These are phyloP conservation scores for Aspergillus candidus DNA, from an alignment of 2,329 filamentous ascomycete species.

Conservation along the genomic window DNA sequence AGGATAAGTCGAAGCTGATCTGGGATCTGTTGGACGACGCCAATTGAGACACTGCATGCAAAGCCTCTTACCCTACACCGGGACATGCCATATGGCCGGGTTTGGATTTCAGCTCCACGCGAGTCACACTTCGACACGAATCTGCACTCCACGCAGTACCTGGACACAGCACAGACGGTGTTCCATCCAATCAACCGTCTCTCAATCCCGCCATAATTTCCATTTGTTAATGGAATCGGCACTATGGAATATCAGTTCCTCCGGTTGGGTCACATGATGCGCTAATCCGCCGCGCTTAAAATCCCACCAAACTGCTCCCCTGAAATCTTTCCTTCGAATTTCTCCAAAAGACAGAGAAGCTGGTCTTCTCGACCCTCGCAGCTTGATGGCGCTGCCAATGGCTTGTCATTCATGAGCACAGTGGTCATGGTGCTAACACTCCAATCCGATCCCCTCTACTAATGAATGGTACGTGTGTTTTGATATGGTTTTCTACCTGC, in stretches of 20 bases:
- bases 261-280: constrained; percentile 18
- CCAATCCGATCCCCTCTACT: neutral
- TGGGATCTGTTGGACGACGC: constrained; percentile 38
- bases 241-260: constrained; percentile 9
- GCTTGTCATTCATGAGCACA: neutral
- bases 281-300: constrained; percentile 17
- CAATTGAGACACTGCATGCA: constrained; percentile 11
- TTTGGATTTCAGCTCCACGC: too few species aligned
- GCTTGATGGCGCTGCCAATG: neutral
- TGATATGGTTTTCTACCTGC: neutral
- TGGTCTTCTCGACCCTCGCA: neutral
- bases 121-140: too few species aligned
- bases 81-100: too few species aligned
- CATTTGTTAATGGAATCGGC: too few species aligned
- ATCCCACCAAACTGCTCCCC: constrained; percentile 4
- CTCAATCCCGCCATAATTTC: too few species aligned
- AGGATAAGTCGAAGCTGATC: constrained; percentile 28
- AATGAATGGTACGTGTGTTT: constrained; percentile 7
- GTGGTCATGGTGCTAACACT: too few species aligned
- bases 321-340: too few species aligned
- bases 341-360: too few species aligned
- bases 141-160: too few species aligned
- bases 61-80: neutral
- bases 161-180: too few species aligned
- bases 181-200: too few species aligned